phyloP scores from a whole-genome alignment of 352 stramenopile genomes.

The Phytopythium sindhum region DNA sequence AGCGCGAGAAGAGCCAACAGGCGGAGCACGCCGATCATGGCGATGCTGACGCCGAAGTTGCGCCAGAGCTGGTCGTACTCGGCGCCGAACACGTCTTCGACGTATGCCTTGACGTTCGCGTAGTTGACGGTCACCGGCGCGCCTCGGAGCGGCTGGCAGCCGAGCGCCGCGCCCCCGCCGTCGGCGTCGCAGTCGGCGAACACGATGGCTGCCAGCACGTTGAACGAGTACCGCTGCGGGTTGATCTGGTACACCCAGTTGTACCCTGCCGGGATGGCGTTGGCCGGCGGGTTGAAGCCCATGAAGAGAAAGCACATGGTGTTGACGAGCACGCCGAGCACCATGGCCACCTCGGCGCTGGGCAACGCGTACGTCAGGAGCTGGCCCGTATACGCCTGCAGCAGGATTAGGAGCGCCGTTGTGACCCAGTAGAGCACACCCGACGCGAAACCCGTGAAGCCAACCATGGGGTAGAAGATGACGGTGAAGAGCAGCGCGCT shows the following conservation, averaged over 20 bases:
- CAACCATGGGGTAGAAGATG: slow-evolving; percentile 59
- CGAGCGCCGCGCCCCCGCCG: slow-evolving; percentile 14
- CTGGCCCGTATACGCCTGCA: slow-evolving; percentile 50
- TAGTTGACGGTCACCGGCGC: slow-evolving; percentile 26
- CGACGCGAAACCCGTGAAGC: slow-evolving; percentile 33
- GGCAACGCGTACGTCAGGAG: slow-evolving; percentile 37
- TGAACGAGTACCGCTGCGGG: slow-evolving; percentile 40
- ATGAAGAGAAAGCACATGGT: slow-evolving; percentile 76
- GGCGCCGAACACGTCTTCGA: slow-evolving; percentile 38
- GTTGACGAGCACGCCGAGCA: slow-evolving; percentile 47
- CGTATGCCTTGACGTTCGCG: slow-evolving; percentile 36
- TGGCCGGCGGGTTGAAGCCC: slow-evolving; percentile 65
- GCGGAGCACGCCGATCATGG: slow-evolving; percentile 38
- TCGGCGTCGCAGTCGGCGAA: slow-evolving; percentile 32
- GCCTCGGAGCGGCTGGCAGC: slow-evolving; percentile 22
- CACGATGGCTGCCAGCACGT: slow-evolving; percentile 34
- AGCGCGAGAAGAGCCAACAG: slow-evolving; percentile 42
- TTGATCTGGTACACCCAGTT: slow-evolving; percentile 63
- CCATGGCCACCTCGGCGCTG: slow-evolving; percentile 35
- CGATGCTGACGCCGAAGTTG: slow-evolving; percentile 35
- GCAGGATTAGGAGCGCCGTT: slow-evolving; percentile 34
- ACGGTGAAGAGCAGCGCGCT: slow-evolving; percentile 41
- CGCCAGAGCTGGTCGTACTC: slow-evolving; percentile 28
- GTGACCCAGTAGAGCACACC: slow-evolving; percentile 40
- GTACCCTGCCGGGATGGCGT: slow-evolving; percentile 42